Evolutionary conservation across 192 early-diverging fungal genomes (phyloP).

Genomic region (Dissophora globulifera): DNA sequence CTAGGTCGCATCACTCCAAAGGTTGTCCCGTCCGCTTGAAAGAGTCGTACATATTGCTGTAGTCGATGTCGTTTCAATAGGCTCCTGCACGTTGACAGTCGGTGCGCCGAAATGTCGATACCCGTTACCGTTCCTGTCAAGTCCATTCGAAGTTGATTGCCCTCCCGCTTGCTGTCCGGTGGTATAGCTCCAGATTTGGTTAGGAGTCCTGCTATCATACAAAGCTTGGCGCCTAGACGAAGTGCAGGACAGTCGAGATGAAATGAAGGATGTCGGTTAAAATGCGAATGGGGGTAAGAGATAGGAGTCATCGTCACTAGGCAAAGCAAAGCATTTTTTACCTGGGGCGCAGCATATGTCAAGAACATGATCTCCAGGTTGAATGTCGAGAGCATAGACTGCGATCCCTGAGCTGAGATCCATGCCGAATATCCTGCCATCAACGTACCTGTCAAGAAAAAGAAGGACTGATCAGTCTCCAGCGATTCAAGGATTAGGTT

Average conservation of each 20-base stretch:
- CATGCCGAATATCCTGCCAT: slow-evolving; percentile 73
- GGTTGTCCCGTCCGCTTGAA: slow-evolving; percentile 82
- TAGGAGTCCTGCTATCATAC: slow-evolving; percentile 79
- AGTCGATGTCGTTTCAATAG: slow-evolving; percentile 78
- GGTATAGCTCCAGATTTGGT: slow-evolving; percentile 56
- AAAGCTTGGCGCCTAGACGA: slow-evolving; percentile 83
- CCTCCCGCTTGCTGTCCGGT: slow-evolving; percentile 12
- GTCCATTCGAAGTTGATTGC: slow-evolving; percentile 36
- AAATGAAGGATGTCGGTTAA: neutral
- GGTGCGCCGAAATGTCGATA: slow-evolving; percentile 82
- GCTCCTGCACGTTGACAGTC: slow-evolving; percentile 79
- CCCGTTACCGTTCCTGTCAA: slow-evolving; percentile 90
- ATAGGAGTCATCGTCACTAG: no score
- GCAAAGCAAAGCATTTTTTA: no score
- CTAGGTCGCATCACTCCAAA: slow-evolving; percentile 82
- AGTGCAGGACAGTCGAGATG: no score
- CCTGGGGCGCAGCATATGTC: slow-evolving; percentile 90
- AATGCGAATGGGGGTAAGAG: no score
- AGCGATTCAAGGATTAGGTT: no score
- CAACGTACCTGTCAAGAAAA: slow-evolving; percentile 55
- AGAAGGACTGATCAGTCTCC: no score
- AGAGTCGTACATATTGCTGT: slow-evolving; percentile 69
- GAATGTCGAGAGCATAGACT: slow-evolving; percentile 76
- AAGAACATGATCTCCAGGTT: slow-evolving; percentile 85
- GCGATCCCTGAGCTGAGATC: slow-evolving; percentile 90